These are phyloP conservation scores for Posidonia oceanica DNA, from an alignment of 116 monocot genomes.

Conservation along the genomic window DNA sequence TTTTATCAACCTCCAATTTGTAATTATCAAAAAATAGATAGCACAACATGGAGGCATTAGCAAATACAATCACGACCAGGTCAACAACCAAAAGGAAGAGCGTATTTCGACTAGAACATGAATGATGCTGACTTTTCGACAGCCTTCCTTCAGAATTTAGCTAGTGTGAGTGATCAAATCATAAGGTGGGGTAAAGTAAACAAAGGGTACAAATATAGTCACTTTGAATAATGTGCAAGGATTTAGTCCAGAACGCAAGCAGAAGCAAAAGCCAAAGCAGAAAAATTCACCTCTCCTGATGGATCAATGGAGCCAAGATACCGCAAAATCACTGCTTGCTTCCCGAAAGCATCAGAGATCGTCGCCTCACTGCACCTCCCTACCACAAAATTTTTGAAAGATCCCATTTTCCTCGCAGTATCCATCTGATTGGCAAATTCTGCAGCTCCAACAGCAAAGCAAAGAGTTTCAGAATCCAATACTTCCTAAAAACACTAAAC, in stretches of 20 bases:
- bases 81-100: not conserved
- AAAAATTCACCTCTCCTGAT: slow-evolving; percentile 38
- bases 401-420: slow-evolving; percentile 42
- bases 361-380: slow-evolving; percentile 51
- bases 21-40: not conserved
- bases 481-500: not conserved
- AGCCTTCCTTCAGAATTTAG: no score
- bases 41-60: not conserved
- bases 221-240: not conserved
- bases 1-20: not conserved
- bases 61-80: not conserved
- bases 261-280: not conserved
- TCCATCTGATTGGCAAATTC: slow-evolving; percentile 70
- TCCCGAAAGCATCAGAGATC: slow-evolving; percentile 35
- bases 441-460: slow-evolving; percentile 5
- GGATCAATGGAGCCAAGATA: slow-evolving; percentile 59
- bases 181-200: not conserved
- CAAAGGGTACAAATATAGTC: not conserved
- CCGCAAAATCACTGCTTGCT: slow-evolving; percentile 38
- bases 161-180: no score
- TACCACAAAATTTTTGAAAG: slow-evolving; percentile 43
- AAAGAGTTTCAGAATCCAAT: not conserved
- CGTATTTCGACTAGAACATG: no score
- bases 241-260: not conserved
- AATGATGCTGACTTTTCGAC: no score